Conservation (phyloP, 495 filamentous ascomycete species). For the Daldinia bambusicola region DNA sequence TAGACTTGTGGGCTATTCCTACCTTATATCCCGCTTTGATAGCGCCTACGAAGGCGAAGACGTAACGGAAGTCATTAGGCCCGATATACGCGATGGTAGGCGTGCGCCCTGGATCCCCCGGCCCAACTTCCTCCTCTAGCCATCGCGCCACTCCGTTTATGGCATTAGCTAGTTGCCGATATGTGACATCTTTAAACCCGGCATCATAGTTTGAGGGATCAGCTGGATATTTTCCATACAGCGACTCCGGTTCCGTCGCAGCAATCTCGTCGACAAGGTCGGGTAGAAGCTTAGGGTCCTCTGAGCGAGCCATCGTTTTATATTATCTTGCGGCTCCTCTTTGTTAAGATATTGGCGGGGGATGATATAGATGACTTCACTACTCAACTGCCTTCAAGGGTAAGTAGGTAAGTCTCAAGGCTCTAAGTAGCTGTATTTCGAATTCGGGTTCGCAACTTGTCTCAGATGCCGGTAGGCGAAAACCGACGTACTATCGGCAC, state of each 20-base stretch:
- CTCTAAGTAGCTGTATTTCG: no score
- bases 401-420: no score
- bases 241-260: background rate
- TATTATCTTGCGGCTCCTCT: background rate
- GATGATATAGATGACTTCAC: background rate
- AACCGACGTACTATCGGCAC: no score
- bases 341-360: background rate
- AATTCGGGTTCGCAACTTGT: background rate
- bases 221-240: background rate
- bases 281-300: conserved; percentile 1
- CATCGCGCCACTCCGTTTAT: conserved; percentile 2
- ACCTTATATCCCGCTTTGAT: conserved; percentile 2
- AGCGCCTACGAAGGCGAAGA: conserved; percentile 1
- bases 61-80: conserved; percentile 1
- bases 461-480: background rate
- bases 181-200: conserved; percentile 2
- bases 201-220: background rate
- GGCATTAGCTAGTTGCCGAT: background rate
- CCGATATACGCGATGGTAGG: background rate
- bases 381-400: no score
- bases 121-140: background rate
- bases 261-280: background rate
- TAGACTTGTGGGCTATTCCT: background rate
- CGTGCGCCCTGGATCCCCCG: background rate
- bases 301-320: background rate